Evolutionary conservation across 768 basidiomycete species (phyloP).

Genomic region (Phlebiopsis flavidoalba): DNA sequence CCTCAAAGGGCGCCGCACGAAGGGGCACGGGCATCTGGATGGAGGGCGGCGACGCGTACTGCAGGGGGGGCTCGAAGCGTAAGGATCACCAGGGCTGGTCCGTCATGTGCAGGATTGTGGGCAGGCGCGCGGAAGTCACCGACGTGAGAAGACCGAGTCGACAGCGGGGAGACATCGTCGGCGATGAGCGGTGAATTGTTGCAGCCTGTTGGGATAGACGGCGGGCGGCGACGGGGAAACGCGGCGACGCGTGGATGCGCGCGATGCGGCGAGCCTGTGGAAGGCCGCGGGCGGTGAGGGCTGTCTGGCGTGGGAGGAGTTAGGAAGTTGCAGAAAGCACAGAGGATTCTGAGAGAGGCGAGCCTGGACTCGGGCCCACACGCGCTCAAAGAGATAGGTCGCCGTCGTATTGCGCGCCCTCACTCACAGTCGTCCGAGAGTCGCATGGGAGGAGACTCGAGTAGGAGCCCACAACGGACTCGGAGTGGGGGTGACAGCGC

Average conservation of each 20-base stretch:
- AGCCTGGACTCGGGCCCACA: not conserved
- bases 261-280: not conserved
- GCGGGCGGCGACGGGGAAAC: slow-evolving; percentile 1
- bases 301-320: not conserved
- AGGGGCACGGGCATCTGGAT: slow-evolving; percentile 9
- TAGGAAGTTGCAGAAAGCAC: not conserved
- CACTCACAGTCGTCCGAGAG: slow-evolving; percentile 7
- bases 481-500: not conserved
- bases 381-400: not conserved
- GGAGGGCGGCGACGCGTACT: not conserved
- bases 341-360: not conserved
- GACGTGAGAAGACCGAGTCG: not conserved
- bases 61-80: not conserved
- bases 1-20: slow-evolving; percentile 1
- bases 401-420: not conserved
- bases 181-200: not conserved
- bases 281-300: not conserved
- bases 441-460: slow-evolving; percentile 10
- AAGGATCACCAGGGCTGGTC: not conserved
- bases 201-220: slow-evolving; percentile 1
- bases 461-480: not conserved
- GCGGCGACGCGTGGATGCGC: not conserved
- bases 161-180: slow-evolving; percentile 3
- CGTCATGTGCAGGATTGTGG: not conserved
- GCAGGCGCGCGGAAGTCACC: not conserved